Base-by-base conservation (phyloP, 1,284 basidiomycete genomes). In the Trametes sp. region DNA sequence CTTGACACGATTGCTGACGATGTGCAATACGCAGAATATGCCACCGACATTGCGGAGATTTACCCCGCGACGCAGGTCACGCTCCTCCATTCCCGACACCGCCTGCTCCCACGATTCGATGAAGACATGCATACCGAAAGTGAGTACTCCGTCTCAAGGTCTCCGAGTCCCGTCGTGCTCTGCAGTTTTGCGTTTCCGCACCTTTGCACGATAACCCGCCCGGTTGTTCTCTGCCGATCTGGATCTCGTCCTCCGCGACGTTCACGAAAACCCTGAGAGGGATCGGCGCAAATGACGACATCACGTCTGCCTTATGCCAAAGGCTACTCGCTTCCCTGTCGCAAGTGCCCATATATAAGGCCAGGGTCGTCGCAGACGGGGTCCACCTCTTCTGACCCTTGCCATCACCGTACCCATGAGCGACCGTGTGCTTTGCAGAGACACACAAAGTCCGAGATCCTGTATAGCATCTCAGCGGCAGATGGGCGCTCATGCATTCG, bases 11-110 rank as follows among this genome's bases (percentile, higher is more conserved):
- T 9, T n/a, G 21, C 23, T 35, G 8, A 53, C 16, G 14, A 28
- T 38, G 54, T 31, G 59, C 14, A 1, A 19, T 23, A 33, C 11
- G 41, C 65, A 87, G 82, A 92, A 73, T 88, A 88, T 67, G 88
- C 89, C 0, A 84, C 87, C 1, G 90, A 93, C 72, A 87, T 92
- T 65, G 85, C 84, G 33, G 84, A 84, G 14, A 70, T 87, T 19
- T 82, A 86, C 67, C 87, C 88, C 0, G 70, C 74, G 29, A 88
- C 87, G 71, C 71, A 75, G 2, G 84, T 92, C 1, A 90, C 88
- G 0, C 78, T 92, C n/a, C 76, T 92, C 0, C 90, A 92, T 71
- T 90, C 88, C 0, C 81, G 90, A 4, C 65, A 76, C 19, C 81
- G 80, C 24, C 78, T 92, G 7, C 77, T 92, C 23, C 87, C 87